Conservation (phyloP, 2,329 filamentous ascomycete genomes). For the Lomentospora prolificans region DNA sequence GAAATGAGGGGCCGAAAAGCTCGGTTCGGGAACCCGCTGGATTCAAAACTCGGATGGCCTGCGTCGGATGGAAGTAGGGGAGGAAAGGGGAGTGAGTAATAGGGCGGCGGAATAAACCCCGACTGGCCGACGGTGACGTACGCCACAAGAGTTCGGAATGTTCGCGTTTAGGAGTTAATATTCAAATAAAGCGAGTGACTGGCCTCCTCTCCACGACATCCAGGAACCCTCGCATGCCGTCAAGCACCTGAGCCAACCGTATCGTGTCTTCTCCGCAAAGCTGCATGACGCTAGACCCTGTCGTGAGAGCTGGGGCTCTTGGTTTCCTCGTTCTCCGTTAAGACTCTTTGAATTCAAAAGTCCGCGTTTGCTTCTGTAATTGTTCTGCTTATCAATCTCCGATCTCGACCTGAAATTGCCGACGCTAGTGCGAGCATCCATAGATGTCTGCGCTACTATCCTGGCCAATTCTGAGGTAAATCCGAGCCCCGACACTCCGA, state of each 20-base stretch:
- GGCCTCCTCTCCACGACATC: too few relatives aligned
- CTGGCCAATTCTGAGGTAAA: neutral
- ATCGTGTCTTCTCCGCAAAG: neutral
- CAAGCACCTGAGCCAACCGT: neutral
- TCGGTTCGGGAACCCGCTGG: too few relatives aligned
- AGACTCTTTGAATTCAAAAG: neutral
- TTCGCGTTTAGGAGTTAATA: neutral
- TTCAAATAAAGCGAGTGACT: neutral
- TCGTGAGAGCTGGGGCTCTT: neutral
- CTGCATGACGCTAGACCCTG: neutral
- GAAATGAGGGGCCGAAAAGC: too few relatives aligned
- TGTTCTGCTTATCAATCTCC: conserved; percentile 1
- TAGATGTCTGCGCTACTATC: neutral
- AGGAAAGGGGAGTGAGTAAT: too few relatives aligned
- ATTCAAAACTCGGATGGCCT: too few relatives aligned
- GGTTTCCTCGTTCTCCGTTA: neutral
- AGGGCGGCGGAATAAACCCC: too few relatives aligned
- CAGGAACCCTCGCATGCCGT: too few relatives aligned
- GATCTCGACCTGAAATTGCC: neutral
- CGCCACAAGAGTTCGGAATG: neutral
- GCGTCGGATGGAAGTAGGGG: too few relatives aligned
- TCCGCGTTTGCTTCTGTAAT: neutral
- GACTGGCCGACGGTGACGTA: too few relatives aligned
- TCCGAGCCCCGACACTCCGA: neutral
- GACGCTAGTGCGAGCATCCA: neutral